phyloP scores from a whole-genome alignment of 441 rosid species.

The Aleurites moluccanus region DNA sequence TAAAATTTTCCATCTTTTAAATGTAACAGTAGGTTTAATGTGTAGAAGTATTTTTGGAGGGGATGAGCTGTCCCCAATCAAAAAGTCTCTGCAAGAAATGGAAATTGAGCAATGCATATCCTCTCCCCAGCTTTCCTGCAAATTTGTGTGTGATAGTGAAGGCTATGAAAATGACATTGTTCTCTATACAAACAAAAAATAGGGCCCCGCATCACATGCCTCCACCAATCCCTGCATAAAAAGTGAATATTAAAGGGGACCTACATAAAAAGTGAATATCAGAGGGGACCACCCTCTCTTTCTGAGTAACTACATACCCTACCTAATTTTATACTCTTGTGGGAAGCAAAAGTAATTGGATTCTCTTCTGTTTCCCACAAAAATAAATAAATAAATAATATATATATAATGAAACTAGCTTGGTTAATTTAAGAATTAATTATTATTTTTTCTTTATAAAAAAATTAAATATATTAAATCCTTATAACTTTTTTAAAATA shows the following conservation, averaged over 20 bases:
- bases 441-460: no score
- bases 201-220: conserved; percentile 69
- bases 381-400: no score
- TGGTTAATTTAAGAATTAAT: no score
- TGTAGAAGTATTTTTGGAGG: no score
- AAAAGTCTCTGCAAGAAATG: conserved; percentile 16
- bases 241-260: conserved; percentile 28
- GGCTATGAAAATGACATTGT: conserved; percentile 34
- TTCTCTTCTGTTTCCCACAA: conserved; percentile 28
- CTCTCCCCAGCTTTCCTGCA: conserved; percentile 29
- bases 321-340: neutral
- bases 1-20: no score
- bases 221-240: conserved; percentile 43
- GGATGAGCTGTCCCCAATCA: neutral
- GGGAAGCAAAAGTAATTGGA: conserved; percentile 22
- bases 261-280: conserved; percentile 16
- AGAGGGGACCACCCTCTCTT: conserved; percentile 20
- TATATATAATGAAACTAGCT: no score
- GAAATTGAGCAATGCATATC: neutral
- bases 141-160: conserved; percentile 40
- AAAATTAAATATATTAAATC: no score
- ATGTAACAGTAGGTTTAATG: no score
- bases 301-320: no score
- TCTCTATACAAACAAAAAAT: conserved; percentile 8
- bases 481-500: no score